Percentiles rank a stretch among this genome's conserved stretches.
phyloP scores from a whole-genome alignment of 1,284 basidiomycete species.

The Cutaneotrichosporon sp. region DNA sequence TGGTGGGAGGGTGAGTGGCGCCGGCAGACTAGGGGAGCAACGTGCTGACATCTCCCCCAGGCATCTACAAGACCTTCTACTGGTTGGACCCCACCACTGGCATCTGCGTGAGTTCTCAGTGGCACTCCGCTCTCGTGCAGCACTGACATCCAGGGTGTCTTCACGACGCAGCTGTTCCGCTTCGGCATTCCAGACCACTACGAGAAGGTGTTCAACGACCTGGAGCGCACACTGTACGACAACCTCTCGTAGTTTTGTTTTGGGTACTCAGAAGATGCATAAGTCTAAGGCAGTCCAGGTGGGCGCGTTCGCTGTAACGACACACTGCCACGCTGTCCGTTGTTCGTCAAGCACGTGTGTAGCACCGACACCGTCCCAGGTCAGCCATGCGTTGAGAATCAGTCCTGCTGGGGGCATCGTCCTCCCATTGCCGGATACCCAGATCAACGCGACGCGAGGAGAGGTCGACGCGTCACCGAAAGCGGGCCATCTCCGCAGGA shows the following conservation, averaged over 20 bases:
- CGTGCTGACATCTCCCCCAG: background rate
- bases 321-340: no score
- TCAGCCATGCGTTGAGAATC: no score
- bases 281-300: no score
- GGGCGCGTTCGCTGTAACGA: no score
- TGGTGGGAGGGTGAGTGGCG: slow-evolving; percentile 25
- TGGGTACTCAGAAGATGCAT: background rate
- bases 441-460: no score
- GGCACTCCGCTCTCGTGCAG: no score
- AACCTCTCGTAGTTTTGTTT: slow-evolving; percentile 1
- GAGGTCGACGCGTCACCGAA: no score
- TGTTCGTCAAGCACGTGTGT: no score
- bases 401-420: no score
- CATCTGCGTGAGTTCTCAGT: slow-evolving; percentile 28
- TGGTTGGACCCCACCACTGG: slow-evolving; percentile 42
- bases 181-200: slow-evolving; percentile 13
- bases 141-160: slow-evolving; percentile 22
- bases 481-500: no score
- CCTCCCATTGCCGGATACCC: no score
- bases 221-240: slow-evolving; percentile 39
- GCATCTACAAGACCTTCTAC: slow-evolving; percentile 38
- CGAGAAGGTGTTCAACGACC: slow-evolving; percentile 31
- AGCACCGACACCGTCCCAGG: no score
- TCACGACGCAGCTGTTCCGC: slow-evolving; percentile 30
- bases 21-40: background rate